These are phyloP conservation scores for Eimeria maxima DNA, from an alignment of 169 alveolate species.

Conservation along the genomic window DNA sequence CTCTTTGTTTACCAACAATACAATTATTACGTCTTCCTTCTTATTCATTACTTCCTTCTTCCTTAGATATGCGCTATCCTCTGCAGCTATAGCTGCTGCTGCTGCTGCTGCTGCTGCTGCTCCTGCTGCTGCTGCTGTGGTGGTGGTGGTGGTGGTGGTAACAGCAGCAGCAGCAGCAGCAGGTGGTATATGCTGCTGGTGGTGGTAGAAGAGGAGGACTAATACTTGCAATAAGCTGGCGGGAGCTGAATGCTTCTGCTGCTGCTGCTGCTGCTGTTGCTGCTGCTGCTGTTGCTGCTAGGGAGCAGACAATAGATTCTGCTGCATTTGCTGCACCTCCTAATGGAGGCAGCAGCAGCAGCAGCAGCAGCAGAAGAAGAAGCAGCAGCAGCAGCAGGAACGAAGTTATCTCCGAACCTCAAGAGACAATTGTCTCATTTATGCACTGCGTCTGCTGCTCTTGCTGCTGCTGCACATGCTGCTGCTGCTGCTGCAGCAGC, in stretches of 20 bases:
- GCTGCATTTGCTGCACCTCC: neutral
- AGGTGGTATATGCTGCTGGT: neutral
- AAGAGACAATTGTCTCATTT: neutral
- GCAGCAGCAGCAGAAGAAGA: neutral
- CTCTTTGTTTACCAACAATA: neutral
- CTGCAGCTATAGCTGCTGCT: no score
- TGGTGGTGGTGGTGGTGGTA: no score
- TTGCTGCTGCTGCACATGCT: neutral
- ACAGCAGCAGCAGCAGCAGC: no score
- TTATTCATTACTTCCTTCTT: neutral
- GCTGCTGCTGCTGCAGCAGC: conserved; percentile 1
- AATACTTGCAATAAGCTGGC: no score
- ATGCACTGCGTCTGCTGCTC: no score
- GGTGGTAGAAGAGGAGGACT: no score
- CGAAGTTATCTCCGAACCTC: no score
- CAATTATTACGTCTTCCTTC: conserved; percentile 5
- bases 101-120: no score
- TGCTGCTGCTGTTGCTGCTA: neutral
- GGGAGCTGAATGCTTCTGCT: no score
- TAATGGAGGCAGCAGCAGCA: neutral
- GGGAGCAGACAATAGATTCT: neutral
- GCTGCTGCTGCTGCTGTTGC: no score
- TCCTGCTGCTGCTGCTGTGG: no score
- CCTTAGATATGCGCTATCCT: neutral
- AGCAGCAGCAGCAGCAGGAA: no score